A percentile compares a stretch with the other conserved stretches of the same genome.
These are phyloP conservation scores for Tetrahymena thermophila DNA, from an alignment of 73 alveolate genomes.

Conservation along the genomic window DNA sequence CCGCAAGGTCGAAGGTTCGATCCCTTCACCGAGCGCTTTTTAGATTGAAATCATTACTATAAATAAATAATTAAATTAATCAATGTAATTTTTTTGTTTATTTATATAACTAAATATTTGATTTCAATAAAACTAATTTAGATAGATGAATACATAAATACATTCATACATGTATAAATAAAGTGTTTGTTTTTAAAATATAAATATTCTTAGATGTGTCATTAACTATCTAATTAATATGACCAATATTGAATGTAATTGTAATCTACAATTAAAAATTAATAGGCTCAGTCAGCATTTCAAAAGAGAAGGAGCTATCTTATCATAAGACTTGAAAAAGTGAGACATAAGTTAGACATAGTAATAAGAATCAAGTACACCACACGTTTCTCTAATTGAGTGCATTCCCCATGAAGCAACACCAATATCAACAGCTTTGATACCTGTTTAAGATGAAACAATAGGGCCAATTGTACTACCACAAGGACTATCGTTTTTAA, in stretches of 20 bases:
- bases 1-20: background rate
- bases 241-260: too few relatives aligned
- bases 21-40: background rate
- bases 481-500: constrained; percentile 91
- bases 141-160: too few relatives aligned
- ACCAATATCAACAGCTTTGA: constrained; percentile 93
- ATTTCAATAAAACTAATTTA: too few relatives aligned
- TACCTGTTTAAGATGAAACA: constrained; percentile 84
- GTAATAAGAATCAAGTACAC: constrained; percentile 70
- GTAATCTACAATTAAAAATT: too few relatives aligned
- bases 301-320: constrained; percentile 8
- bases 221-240: too few relatives aligned
- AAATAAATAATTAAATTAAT: too few relatives aligned
- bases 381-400: constrained; percentile 90
- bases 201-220: too few relatives aligned
- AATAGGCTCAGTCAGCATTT: background rate
- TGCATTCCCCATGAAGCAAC: constrained; percentile 97
- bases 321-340: constrained; percentile 17
- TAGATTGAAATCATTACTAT: background rate
- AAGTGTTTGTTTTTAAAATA: too few relatives aligned
- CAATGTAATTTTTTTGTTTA: too few relatives aligned
- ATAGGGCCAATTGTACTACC: constrained; percentile 97
- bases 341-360: constrained; percentile 8
- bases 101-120: too few relatives aligned
- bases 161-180: too few relatives aligned